phyloP scores from a whole-genome alignment of 805 yeast genomes.

The Lachancea quebecensis region DNA sequence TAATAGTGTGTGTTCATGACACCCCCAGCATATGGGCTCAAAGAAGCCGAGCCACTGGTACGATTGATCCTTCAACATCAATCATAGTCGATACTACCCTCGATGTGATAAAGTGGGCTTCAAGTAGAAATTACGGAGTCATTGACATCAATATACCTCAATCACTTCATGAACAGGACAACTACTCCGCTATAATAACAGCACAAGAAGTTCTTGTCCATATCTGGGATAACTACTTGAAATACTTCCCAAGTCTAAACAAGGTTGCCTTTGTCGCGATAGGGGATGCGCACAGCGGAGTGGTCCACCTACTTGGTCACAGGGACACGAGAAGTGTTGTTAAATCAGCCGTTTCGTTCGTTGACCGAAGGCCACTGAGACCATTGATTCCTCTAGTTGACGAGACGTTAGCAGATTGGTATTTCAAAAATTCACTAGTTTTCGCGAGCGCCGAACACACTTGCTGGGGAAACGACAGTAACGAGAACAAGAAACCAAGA shows the following conservation, averaged over 20 bases:
- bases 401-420: conserved; percentile 89
- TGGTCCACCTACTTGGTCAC: conserved; percentile 83
- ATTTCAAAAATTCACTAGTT: conserved; percentile 73
- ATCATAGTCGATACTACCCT: conserved; percentile 70
- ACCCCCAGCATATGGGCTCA: conserved; percentile 91
- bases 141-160: conserved; percentile 81
- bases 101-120: conserved; percentile 63
- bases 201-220: conserved; percentile 73
- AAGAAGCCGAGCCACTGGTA: conserved; percentile 71
- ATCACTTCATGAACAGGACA: conserved; percentile 36
- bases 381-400: conserved; percentile 83
- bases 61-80: conserved; percentile 64
- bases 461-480: conserved; percentile 62
- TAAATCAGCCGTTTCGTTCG: conserved; percentile 62
- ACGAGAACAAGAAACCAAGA: conserved; percentile 64
- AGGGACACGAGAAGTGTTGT: conserved; percentile 60
- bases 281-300: conserved; percentile 84
- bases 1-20: conserved; percentile 75
- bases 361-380: conserved; percentile 62
- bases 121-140: conserved; percentile 57
- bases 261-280: conserved; percentile 72
- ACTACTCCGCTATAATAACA: conserved; percentile 55
- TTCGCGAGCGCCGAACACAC: conserved; percentile 70
- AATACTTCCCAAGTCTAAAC: conserved; percentile 57
- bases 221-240: conserved; percentile 86